Conservation (phyloP, 2,329 filamentous ascomycete species). For the Fusarium staphyleae region DNA sequence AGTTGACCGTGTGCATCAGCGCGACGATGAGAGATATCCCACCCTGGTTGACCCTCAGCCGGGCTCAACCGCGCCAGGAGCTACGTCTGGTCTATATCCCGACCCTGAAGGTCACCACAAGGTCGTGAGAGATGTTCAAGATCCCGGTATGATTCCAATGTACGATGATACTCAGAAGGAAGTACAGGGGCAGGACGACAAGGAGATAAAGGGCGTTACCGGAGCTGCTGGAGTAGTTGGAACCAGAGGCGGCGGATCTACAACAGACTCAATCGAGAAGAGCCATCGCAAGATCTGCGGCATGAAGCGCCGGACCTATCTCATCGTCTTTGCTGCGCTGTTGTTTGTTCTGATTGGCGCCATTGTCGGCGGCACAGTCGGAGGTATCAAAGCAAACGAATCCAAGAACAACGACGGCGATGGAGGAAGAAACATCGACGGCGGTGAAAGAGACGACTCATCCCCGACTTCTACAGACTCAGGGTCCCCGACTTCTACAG, state of each 20-base stretch:
- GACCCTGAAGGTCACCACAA: constrained; percentile 20
- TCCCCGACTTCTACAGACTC: not conserved
- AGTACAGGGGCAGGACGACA: not conserved
- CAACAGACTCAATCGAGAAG: constrained; percentile 5
- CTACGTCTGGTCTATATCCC: not conserved
- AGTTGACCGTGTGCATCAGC: constrained; percentile 10
- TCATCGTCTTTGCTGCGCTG: constrained; percentile 21
- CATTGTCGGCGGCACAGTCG: constrained; percentile 29
- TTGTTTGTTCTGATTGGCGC: constrained; percentile 25
- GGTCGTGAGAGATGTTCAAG: constrained; percentile 10
- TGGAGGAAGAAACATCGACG: not conserved
- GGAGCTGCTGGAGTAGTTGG: constrained; percentile 1
- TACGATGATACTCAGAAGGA: constrained; percentile 18
- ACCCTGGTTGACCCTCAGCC: constrained; percentile 13
- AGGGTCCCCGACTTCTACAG: not conserved
- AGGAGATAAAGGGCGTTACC: not conserved
- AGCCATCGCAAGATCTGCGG: constrained; percentile 18
- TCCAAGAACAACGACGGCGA: not conserved
- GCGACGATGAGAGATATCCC: constrained; percentile 31
- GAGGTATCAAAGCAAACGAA: constrained; percentile 16
- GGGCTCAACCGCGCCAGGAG: constrained; percentile 9
- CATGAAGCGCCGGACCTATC: constrained; percentile 26
- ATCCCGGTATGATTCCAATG: constrained; percentile 21
- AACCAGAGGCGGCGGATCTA: constrained; percentile 9
- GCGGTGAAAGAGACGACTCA: not conserved